phyloP scores from a whole-genome alignment of 495 filamentous ascomycete genomes.

The Annulohypoxylon stygium region DNA sequence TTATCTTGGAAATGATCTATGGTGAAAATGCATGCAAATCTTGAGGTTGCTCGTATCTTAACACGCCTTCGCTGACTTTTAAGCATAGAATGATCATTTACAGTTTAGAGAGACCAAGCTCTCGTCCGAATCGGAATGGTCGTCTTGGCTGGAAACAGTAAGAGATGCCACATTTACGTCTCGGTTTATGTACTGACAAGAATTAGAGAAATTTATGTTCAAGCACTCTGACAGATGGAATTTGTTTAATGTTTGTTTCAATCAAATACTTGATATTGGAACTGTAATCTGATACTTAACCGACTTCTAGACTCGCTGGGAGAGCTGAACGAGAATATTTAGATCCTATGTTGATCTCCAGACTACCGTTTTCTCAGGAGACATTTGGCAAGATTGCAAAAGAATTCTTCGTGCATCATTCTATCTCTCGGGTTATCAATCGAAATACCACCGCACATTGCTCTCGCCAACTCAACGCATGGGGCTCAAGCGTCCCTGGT shows the following conservation, averaged over 20 bases:
- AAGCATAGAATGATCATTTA: not conserved
- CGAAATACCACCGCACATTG: slow-evolving; percentile 9
- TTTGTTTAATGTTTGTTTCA: slow-evolving; percentile 12
- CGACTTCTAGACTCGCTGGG: not conserved
- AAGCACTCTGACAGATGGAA: slow-evolving; percentile 2
- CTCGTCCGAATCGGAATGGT: slow-evolving; percentile 9
- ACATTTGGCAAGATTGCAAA: slow-evolving; percentile 5
- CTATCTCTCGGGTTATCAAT: slow-evolving; percentile 10
- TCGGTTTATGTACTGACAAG: not conserved
- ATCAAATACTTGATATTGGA: not conserved
- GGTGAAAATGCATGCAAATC: not conserved
- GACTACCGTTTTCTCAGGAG: slow-evolving; percentile 2
- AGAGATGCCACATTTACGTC: not conserved
- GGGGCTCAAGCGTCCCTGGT: slow-evolving; percentile 6
- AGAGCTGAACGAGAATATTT: not conserved
- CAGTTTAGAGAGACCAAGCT: not conserved
- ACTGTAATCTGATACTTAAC: not conserved
- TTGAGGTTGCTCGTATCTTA: not conserved
- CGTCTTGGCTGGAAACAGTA: not conserved
- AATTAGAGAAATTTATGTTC: not conserved
- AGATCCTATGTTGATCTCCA: slow-evolving; percentile 5
- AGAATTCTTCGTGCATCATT: slow-evolving; percentile 9
- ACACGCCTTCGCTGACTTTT: not conserved
- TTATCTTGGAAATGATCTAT: not conserved
- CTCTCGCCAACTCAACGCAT: slow-evolving; percentile 15